Evolutionary conservation across 805 yeast species (phyloP), one percentile per base, ranked within the genome.

Genomic region (Tetrapisispora iriomotensis): DNA sequence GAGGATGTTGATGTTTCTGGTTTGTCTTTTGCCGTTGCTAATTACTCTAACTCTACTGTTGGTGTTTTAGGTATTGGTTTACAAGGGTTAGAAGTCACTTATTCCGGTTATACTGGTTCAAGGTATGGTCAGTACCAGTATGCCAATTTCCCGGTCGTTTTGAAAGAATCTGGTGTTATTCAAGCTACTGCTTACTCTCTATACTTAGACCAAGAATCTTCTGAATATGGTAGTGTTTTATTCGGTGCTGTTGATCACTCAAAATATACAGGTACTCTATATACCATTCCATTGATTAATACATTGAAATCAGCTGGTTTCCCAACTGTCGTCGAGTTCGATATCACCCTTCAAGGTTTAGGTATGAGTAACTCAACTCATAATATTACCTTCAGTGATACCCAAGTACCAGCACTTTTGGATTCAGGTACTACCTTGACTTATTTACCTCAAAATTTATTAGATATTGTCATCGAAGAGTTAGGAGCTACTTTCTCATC

Each of bases 191-290:
- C 73, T 1, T 83, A 79, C 55, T 81, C 90, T 0, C 62, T 83
- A 40, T 81, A 65, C 50, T 65, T 83, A 56, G 71, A 77, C 47
- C 59, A 61, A 3, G 48, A 54, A 9, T 58, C 60, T 26, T 61
- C 73, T 0, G 34, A 50, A 4, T 44, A 63, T 1, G 88, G 86
- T 6, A 59, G 68, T n/a, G 64, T 82, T 17, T 56, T 82, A 36
- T 82, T 82, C 63, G 90, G 92, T 35, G 92, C 79, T 23, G 70
- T 77, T 21, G 90, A 82, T 51, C 72, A 70, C 43, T 68, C 74
- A 28, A 80, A 79, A 58, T 79, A 74, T 54, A 39, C 59, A 0
- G 87, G 86, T 13, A 43, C 54, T 15, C 57, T 79, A 27, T 56
- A 65, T 24, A 60, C 74, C 1, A 54, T 79, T 7, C 79, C 80